phyloP scores from a whole-genome alignment of 2,329 filamentous ascomycete genomes.

The Rhinocladiella similis region DNA sequence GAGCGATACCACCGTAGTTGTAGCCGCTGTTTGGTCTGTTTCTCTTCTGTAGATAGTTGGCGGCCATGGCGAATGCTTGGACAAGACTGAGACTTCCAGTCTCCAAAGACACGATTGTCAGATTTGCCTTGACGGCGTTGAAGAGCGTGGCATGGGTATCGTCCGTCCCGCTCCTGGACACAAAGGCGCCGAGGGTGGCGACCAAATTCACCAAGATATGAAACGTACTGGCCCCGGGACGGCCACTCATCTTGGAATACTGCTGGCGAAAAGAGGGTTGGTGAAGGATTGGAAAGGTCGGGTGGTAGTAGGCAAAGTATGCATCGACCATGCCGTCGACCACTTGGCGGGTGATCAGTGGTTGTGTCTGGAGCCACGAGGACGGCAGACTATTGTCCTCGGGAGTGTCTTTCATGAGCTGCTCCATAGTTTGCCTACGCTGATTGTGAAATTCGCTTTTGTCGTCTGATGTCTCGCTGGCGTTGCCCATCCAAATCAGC shows the following conservation, averaged over 20 bases:
- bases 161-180: constrained; percentile 16
- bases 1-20: constrained; percentile 53
- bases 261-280: constrained; percentile 46
- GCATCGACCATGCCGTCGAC: constrained; percentile 34
- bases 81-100: constrained; percentile 51
- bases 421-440: constrained; percentile 10
- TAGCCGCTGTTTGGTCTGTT: constrained; percentile 54
- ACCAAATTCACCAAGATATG: constrained; percentile 23
- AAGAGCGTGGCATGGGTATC: constrained; percentile 43
- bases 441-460: constrained; percentile 3
- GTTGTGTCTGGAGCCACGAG: constrained; percentile 16
- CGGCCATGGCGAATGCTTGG: constrained; percentile 48
- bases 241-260: constrained; percentile 33
- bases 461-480: neutral
- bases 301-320: constrained; percentile 60
- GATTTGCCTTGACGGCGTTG: constrained; percentile 44
- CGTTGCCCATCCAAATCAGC: constrained; percentile 18
- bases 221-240: constrained; percentile 16
- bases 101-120: constrained; percentile 44
- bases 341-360: constrained; percentile 20
- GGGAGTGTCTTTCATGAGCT: constrained; percentile 13
- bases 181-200: constrained; percentile 22
- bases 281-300: constrained; percentile 57
- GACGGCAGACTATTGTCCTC: constrained; percentile 4
- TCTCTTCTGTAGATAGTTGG: constrained; percentile 54